Base-by-base conservation (phyloP, 768 basidiomycete genomes). In the Lactarius akahatsu region DNA sequence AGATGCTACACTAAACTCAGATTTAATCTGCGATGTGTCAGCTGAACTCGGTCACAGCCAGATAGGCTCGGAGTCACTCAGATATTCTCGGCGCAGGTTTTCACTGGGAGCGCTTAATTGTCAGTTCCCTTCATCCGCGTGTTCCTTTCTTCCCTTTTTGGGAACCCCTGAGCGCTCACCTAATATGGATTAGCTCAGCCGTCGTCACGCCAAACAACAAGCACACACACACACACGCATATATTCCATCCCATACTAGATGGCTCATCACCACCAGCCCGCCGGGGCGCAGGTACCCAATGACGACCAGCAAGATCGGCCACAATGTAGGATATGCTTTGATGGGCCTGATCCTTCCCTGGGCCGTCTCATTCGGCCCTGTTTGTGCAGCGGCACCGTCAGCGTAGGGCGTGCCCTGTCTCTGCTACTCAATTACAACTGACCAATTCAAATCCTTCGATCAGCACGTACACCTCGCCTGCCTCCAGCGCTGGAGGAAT, bases 291-390 rank as follows among this genome's bases (percentile, higher is more conserved):
- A 32, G 57, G 61, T 52, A 36, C 40, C 62, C 30, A 60, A 63
- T 65, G 28, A 41, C 28, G 50, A 52, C 45, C 45, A 47, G 45
- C 26, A 18, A 52, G 56, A 69, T 8, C 85, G 86, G 72, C 88
- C 83, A 72, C 89, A 90, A 73, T 95, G 94, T 73, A 83, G 94
- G 61, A 96, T 96, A 56, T 96, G 94, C 74, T 80, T 93, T 32
- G 89, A 90, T 45, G 87, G 90, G 4, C 83, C 84, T 28, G 87
- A 90, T 69, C 73, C 70, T 0, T 81, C 83, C 30, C 78, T 89
- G 47, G 94, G 94, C 2, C 84, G 87, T 62, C 83, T 95, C 70
- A 92, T 96, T 70, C 85, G 88, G 36, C 94, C 94, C 6, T 92
- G 91, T 74, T 78, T 88, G 2, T 91, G 90, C 75, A 86, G 84